These are phyloP conservation scores for Pseudogymnoascus sp. DNA, from an alignment of 2,329 filamentous ascomycete species.

Conservation along the genomic window DNA sequence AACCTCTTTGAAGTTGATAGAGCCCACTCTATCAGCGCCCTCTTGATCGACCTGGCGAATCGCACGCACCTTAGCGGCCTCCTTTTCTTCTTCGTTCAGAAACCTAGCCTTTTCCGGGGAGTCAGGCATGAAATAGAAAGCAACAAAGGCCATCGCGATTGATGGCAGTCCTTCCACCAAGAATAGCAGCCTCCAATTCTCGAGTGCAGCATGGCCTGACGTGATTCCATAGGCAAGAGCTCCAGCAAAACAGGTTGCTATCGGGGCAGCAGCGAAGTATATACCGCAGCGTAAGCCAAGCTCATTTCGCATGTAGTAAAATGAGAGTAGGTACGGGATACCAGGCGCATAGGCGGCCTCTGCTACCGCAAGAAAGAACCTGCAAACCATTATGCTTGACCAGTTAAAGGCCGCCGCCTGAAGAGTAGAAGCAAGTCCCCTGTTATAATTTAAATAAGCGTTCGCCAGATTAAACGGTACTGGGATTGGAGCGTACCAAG, in stretches of 20 bases:
- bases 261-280: conserved; percentile 56
- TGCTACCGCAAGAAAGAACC: conserved; percentile 35
- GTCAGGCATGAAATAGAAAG: conserved; percentile 47
- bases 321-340: conserved; percentile 36
- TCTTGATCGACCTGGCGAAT: conserved; percentile 44
- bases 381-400: conserved; percentile 31
- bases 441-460: background rate
- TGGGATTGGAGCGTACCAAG: background rate
- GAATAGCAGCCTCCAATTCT: conserved; percentile 56
- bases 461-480: background rate
- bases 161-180: conserved; percentile 58
- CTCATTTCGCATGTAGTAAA: conserved; percentile 46
- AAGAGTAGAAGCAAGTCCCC: conserved; percentile 23
- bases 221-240: conserved; percentile 62
- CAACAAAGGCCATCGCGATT: conserved; percentile 43
- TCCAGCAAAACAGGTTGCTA: conserved; percentile 62
- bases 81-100: conserved; percentile 34
- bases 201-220: conserved; percentile 47
- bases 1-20: conserved; percentile 39
- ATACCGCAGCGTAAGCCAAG: conserved; percentile 63
- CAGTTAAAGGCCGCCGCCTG: conserved; percentile 30
- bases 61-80: conserved; percentile 44
- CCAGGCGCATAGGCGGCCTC: conserved; percentile 37
- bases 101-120: conserved; percentile 44
- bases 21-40: conserved; percentile 39